Percentiles rank a stretch among this genome's conserved stretches.
Evolutionary conservation across 1,284 basidiomycete genomes (phyloP).

Genomic region (Porodaedalea pini): DNA sequence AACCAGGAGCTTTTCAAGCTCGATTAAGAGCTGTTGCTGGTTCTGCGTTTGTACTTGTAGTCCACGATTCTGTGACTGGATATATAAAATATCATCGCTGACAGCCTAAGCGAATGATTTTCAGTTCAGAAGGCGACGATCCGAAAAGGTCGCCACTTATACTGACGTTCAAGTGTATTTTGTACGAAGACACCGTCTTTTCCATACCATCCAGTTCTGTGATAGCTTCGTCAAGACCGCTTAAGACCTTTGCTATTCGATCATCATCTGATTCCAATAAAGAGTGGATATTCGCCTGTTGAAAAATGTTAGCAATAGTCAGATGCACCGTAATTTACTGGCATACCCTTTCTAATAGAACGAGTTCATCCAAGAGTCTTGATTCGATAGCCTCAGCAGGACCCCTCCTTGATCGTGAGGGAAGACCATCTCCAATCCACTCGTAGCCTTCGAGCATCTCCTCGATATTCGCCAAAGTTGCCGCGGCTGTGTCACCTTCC

Average conservation of each 20-base stretch:
- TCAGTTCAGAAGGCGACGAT: constrained; percentile 1
- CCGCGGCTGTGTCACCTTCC: constrained; percentile 72
- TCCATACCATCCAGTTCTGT: constrained; percentile 86
- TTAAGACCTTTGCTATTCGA: constrained; percentile 82
- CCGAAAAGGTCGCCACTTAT: background rate
- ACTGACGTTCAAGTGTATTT: constrained; percentile 85
- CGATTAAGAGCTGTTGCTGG: constrained; percentile 77
- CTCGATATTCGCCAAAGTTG: constrained; percentile 86
- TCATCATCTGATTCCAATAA: constrained; percentile 91
- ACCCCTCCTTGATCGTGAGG: constrained; percentile 44
- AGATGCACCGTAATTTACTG: constrained; percentile 8
- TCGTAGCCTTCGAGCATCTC: constrained; percentile 99
- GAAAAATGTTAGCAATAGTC: constrained; percentile 17
- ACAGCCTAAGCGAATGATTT: no score
- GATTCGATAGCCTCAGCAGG: constrained; percentile 87
- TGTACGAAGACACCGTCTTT: constrained; percentile 82
- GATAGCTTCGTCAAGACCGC: constrained; percentile 85
- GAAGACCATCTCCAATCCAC: constrained; percentile 75
- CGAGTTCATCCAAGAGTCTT: constrained; percentile 79
- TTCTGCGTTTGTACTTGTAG: constrained; percentile 98
- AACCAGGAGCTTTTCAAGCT: constrained; percentile 83
- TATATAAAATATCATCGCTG: constrained; percentile 90
- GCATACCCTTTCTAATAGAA: constrained; percentile 83
- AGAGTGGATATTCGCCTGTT: constrained; percentile 92
- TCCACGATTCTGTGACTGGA: constrained; percentile 95